Evolutionary conservation across 1,284 basidiomycete species (phyloP).

Genomic region (Heterobasidion parviporum): DNA sequence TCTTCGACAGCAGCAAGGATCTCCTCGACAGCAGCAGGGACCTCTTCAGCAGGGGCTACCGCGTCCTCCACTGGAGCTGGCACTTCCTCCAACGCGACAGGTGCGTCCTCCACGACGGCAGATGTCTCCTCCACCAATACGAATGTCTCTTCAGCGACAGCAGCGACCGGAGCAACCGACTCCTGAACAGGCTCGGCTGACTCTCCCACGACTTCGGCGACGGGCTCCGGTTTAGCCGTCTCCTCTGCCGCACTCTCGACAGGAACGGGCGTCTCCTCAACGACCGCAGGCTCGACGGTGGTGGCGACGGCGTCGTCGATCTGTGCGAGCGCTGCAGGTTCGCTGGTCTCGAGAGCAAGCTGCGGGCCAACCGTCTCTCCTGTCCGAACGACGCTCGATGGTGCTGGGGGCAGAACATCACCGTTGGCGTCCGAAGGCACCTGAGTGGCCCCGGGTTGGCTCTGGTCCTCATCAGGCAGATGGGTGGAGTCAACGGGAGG

Average conservation of each 20-base stretch:
- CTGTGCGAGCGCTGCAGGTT: constrained; percentile 12
- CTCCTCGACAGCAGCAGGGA: background rate
- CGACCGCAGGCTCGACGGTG: background rate
- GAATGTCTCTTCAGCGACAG: background rate
- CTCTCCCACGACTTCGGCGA: background rate
- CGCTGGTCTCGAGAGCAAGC: constrained; percentile 20
- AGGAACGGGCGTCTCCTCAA: background rate
- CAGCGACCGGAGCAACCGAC: background rate
- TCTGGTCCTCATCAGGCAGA: background rate
- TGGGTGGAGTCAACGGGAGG: background rate
- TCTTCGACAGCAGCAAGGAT: background rate
- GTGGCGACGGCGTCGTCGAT: background rate
- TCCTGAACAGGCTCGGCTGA: background rate
- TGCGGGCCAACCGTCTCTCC: constrained; percentile 31
- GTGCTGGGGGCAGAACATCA: constrained; percentile 19
- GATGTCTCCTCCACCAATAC: background rate
- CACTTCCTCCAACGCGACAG: background rate
- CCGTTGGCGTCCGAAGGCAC: constrained; percentile 1
- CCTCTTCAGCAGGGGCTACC: background rate
- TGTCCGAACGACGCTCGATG: constrained; percentile 25
- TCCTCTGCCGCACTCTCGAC: background rate
- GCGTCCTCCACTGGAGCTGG: background rate
- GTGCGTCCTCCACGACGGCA: background rate
- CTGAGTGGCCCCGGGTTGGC: background rate
- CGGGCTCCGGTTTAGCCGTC: background rate